These are phyloP conservation scores for Fusarium sp. DNA, from an alignment of 2,329 filamentous ascomycete species.

Conservation along the genomic window DNA sequence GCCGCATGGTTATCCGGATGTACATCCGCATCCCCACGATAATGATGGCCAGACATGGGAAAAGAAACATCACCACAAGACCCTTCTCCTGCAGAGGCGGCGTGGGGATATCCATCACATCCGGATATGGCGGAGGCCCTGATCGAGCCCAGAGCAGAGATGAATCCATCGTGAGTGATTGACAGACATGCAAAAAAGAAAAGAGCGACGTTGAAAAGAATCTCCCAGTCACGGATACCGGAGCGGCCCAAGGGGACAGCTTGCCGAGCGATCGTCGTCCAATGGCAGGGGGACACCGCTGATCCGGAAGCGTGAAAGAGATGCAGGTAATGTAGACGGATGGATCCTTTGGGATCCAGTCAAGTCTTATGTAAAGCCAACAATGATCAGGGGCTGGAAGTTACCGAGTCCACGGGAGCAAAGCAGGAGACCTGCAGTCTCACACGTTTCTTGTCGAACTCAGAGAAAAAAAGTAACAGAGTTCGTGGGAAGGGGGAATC, in stretches of 20 bases:
- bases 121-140: conserved; percentile 36
- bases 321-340: not conserved
- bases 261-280: conserved; percentile 20
- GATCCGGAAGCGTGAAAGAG: not conserved
- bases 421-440: not conserved
- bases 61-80: conserved; percentile 48
- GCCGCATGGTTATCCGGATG: conserved; percentile 44
- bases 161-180: conserved; percentile 11
- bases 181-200: not conserved
- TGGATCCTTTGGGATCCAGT: not conserved
- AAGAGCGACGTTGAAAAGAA: not conserved
- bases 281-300: conserved; percentile 2
- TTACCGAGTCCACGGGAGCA: not conserved
- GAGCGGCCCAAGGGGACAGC: not conserved
- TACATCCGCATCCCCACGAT: conserved; percentile 44
- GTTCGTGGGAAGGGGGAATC: conserved; percentile 6
- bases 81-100: conserved; percentile 48
- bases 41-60: conserved; percentile 46
- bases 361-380: conserved; percentile 20
- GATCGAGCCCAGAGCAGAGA: conserved; percentile 14
- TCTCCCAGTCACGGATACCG: not conserved
- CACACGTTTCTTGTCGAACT: not conserved
- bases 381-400: not conserved
- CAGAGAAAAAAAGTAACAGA: conserved; percentile 4
- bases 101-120: conserved; percentile 48